Base-by-base conservation (phyloP, 164 flowering plant genomes). In the Umbilicus rupestris region DNA sequence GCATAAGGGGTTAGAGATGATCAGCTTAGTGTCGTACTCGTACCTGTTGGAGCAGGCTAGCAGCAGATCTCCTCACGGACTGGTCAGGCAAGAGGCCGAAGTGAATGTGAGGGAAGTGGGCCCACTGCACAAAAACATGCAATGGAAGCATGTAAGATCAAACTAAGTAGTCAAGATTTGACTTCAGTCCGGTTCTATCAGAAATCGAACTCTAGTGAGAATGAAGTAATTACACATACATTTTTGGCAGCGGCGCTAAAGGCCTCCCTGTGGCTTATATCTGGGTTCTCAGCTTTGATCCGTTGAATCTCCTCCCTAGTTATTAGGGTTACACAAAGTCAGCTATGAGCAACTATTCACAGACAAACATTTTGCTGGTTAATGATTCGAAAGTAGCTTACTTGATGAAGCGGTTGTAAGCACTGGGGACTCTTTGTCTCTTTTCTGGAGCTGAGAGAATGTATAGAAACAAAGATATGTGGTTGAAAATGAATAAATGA, bases 21-120 rank as follows among this genome's bases (percentile, higher is more conserved):
- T 29, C 65, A 59, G 44, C 12, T 60, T 2, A n/a, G n/a, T n/a
- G n/a, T n/a, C n/a, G n/a, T n/a, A n/a, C n/a, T n/a, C n/a, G 73
- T 81, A 92, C 92, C 90, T 83, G 91, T 71, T 83, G 97, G 79
- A 83, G 84, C 65, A 81, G 30, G 59, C 26, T 52, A 52, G 59
- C 77, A 70, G 78, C 85, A 49, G 85, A 30, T 64, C 84, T 89
- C 81, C 85, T 89, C 76, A 80, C 75, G 74, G 81, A 79, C 71
- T 87, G 96, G 67, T 94, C 96, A 71, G 92, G 92, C 90, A 84
- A 79, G 52, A 89, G 87, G 64, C 98, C 98, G 72, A 90, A 91
- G 69, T 94, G 98, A 68, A 94, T 94, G 83, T 91, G 97, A 26
- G 98, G 98, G 75, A 91, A 94, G 78, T 91, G 97, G 77, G 98